Conservation (phyloP, 2,329 filamentous ascomycete genomes). For the Alternaria infectoria region DNA sequence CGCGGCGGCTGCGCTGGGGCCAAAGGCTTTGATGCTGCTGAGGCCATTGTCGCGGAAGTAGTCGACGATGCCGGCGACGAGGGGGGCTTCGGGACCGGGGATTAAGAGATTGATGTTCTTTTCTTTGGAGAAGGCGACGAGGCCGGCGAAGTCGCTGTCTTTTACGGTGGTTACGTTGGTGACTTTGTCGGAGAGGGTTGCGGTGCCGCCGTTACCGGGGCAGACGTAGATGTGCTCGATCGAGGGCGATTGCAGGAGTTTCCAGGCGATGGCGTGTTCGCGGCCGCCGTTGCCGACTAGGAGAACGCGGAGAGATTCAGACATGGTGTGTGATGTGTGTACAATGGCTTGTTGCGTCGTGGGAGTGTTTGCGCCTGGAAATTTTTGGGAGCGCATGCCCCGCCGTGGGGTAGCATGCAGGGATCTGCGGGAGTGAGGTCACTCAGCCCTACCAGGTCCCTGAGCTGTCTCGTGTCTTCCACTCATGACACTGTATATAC, state of each 20-base stretch:
- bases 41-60: slow-evolving; percentile 68
- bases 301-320: slow-evolving; percentile 60
- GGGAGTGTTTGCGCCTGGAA: slow-evolving; percentile 11
- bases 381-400: slow-evolving; percentile 25
- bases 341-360: slow-evolving; percentile 1
- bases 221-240: slow-evolving; percentile 75
- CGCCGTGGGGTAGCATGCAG: slow-evolving; percentile 28
- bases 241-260: slow-evolving; percentile 79
- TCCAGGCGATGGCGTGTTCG: slow-evolving; percentile 95
- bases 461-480: not conserved
- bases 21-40: slow-evolving; percentile 75
- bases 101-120: slow-evolving; percentile 82
- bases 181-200: slow-evolving; percentile 58
- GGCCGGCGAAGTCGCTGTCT: slow-evolving; percentile 76
- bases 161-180: slow-evolving; percentile 73
- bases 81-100: slow-evolving; percentile 89
- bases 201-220: slow-evolving; percentile 81
- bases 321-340: slow-evolving; percentile 23
- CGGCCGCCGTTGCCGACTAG: slow-evolving; percentile 93
- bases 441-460: slow-evolving; percentile 22
- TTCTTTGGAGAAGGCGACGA: slow-evolving; percentile 76
- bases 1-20: slow-evolving; percentile 82
- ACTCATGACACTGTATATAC: not conserved
- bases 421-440: slow-evolving; percentile 16
- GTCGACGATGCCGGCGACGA: slow-evolving; percentile 87